Evolutionary conservation across 2,329 filamentous ascomycete species (phyloP).

Genomic region (Nemania sp.): DNA sequence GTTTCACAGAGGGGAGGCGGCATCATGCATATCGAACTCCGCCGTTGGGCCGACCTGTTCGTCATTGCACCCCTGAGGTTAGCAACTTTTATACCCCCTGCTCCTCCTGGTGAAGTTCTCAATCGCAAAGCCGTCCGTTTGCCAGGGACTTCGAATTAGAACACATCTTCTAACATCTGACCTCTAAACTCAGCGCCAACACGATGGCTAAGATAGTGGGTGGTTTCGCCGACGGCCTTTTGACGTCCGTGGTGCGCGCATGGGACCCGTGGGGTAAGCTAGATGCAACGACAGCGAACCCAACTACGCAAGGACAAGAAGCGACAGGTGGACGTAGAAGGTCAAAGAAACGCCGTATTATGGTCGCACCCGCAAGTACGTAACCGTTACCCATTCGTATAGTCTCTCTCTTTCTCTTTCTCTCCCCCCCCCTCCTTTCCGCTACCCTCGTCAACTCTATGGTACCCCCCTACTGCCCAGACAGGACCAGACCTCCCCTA

Average conservation of each 20-base stretch:
- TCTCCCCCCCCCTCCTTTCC: background rate
- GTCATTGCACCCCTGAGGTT: conserved; percentile 71
- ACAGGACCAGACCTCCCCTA: background rate
- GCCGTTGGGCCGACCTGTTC: conserved; percentile 77
- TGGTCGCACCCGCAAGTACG: conserved; percentile 64
- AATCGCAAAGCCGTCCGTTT: background rate
- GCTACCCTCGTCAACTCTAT: background rate
- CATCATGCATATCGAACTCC: conserved; percentile 89
- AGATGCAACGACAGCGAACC: conserved; percentile 43
- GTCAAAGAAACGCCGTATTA: conserved; percentile 63
- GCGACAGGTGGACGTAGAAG: conserved; percentile 8
- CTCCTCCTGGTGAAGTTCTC: background rate
- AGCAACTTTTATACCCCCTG: background rate
- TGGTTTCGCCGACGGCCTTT: conserved; percentile 77
- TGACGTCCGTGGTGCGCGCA: conserved; percentile 76
- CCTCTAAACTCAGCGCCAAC: conserved; percentile 66
- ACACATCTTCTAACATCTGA: background rate
- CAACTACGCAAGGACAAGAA: background rate
- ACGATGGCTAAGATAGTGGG: conserved; percentile 80
- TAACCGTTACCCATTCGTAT: background rate
- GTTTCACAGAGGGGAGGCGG: conserved; percentile 62
- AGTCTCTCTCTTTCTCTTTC: background rate
- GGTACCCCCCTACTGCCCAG: background rate
- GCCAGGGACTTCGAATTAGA: background rate
- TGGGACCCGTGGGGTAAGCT: conserved; percentile 79